Conservation (phyloP, 768 basidiomycete species). For the Agrocybe praecox region DNA sequence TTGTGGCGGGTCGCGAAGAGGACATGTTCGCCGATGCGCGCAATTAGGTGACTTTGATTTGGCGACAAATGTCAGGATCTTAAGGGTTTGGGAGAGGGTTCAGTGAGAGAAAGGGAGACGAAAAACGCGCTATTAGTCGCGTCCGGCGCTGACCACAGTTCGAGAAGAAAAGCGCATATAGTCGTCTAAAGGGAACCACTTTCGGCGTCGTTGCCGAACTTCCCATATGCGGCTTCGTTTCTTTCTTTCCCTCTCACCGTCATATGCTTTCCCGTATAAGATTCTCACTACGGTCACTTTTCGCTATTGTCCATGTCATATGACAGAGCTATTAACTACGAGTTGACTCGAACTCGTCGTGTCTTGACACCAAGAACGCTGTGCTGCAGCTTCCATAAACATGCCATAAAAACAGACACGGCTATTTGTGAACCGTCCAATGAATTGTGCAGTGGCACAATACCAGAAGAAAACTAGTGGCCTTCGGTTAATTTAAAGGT, state of each 20-base stretch:
- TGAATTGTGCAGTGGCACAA: no score
- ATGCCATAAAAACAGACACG: no score
- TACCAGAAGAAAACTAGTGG: no score
- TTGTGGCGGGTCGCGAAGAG: conserved; percentile 40
- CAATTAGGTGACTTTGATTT: conserved; percentile 3
- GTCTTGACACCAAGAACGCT: no score
- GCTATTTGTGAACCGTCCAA: no score
- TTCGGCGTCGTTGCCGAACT: conserved; percentile 19
- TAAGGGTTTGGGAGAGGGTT: conserved; percentile 4
- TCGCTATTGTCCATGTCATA: conserved; percentile 14
- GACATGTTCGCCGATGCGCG: conserved; percentile 32
- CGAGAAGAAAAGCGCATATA: conserved; percentile 29
- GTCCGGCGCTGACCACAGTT: conserved; percentile 46
- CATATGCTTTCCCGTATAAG: neutral
- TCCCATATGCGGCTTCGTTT: conserved; percentile 12
- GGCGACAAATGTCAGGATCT: no score
- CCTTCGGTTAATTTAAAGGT: no score
- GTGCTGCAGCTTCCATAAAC: no score
- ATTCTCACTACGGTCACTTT: conserved; percentile 1
- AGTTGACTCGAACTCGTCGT: no score
- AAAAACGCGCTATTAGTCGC: conserved; percentile 36
- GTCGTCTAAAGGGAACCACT: conserved; percentile 18
- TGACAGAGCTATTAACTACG: neutral
- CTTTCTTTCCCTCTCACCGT: neutral
- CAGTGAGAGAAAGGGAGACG: conserved; percentile 9